These are phyloP conservation scores for Verticillium albo-atrum DNA, from an alignment of 2,329 filamentous ascomycete genomes.

Conservation along the genomic window DNA sequence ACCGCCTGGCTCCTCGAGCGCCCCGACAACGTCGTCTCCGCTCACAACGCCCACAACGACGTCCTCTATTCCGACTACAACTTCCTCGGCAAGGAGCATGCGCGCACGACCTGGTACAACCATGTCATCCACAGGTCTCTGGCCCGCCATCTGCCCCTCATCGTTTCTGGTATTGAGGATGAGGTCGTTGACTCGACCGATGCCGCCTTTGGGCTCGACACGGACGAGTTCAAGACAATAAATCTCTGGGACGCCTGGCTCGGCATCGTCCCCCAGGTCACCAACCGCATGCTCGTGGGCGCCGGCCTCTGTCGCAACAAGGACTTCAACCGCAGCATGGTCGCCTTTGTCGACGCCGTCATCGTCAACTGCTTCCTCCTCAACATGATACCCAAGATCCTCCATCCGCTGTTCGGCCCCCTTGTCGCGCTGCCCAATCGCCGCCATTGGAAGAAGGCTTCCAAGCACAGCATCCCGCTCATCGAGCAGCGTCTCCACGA, in stretches of 20 bases:
- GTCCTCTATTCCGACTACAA: conserved; percentile 34
- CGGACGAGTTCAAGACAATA: conserved; percentile 29
- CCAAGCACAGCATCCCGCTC: conserved; percentile 38
- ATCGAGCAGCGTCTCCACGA: conserved; percentile 43
- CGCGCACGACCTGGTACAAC: conserved; percentile 32
- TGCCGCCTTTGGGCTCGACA: conserved; percentile 26
- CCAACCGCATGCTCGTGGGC: conserved; percentile 39
- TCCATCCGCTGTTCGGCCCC: conserved; percentile 45
- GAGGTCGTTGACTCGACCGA: conserved; percentile 33
- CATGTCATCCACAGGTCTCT: conserved; percentile 39
- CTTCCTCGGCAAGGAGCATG: conserved; percentile 31
- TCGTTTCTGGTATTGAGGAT: conserved; percentile 36
- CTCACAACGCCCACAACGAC: conserved; percentile 34
- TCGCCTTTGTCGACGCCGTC: conserved; percentile 45
- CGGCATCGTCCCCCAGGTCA: conserved; percentile 35
- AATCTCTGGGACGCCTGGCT: conserved; percentile 42
- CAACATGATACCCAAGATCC: conserved; percentile 38
- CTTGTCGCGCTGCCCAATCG: conserved; percentile 40
- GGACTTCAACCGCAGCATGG: conserved; percentile 40
- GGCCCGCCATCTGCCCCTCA: conserved; percentile 30
- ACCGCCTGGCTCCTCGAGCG: conserved; percentile 42
- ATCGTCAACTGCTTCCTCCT: conserved; percentile 39
- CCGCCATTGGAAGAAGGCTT: conserved; percentile 39
- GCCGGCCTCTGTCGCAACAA: conserved; percentile 32
- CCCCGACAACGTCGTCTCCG: conserved; percentile 37